Evolutionary conservation across 805 yeast genomes (phyloP), one percentile per base, ranked within the genome.

Genomic region (Nakazawaea molendinolei): DNA sequence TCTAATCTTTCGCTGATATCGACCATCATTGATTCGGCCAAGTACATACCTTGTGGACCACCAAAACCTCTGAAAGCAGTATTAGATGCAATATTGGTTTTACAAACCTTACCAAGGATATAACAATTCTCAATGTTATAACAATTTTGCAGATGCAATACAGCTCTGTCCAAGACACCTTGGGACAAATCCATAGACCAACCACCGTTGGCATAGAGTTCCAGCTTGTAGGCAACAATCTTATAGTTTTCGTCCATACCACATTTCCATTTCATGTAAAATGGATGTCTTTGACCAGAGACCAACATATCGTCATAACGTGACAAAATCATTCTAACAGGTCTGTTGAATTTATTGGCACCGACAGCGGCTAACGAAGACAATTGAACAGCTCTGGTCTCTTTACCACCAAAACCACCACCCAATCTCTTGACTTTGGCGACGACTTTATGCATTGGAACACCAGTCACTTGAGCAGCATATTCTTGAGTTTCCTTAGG

Each of bases 401-500:
- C 74, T 41, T 67, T 67, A 32, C 74, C 74, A 17, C 74, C 74
- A 44, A 67, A 67, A 2, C 74, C 74, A 33, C 74, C 74, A 18
- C 74, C 74, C 5, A 67, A 47, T 33, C 72, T 51, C 44, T 67
- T 67, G 13, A 58, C 67, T 13, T 61, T 51, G 17, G 54, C 55
- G 8, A 67, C 70, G 38, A 67, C 53, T 28, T 61, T 54, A 28
- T 60, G 53, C 4, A 65, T 53, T 3, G 71, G 67, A 9, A 66
- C 65, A 10, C 67, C 69, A 5, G 67, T 53, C 3, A 61, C 63
- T 22, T 60, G 60, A 1, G 71, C 68, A 10, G 61, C 68, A 24
- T 56, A 55, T 23, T 58, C 56, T 41, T 67, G 74, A 4, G 69
- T 54, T 42, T 66, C 72, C 9, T 60, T 50, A 5, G 72, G 71